phyloP scores from a whole-genome alignment of 768 basidiomycete species.

The Lanmaoa pseudosensibilis region DNA sequence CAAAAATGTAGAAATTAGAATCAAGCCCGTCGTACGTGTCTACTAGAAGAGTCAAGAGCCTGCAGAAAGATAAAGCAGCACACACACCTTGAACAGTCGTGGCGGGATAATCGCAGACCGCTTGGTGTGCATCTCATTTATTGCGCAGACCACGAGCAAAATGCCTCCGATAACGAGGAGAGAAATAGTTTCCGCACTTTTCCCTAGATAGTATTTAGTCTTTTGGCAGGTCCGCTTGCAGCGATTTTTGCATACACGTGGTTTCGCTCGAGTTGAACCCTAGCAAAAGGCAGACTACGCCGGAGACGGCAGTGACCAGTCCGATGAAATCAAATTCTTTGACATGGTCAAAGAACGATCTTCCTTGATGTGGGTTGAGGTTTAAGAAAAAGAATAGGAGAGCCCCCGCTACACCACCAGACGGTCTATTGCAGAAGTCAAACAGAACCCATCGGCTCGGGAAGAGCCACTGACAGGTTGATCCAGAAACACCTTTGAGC shows the following conservation, averaged over 20 bases:
- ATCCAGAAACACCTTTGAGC: conserved; percentile 37
- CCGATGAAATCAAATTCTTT: conserved; percentile 42
- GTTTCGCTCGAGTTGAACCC: conserved; percentile 39
- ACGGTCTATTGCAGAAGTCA: conserved; percentile 29
- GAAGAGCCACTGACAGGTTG: conserved; percentile 29
- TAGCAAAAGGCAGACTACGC: conserved; percentile 39
- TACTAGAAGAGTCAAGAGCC: conserved; percentile 9
- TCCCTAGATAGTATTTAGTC: conserved; percentile 25
- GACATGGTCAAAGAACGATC: conserved; percentile 32
- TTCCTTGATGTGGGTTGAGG: conserved; percentile 35
- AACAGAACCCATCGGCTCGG: background rate
- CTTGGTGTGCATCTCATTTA: conserved; percentile 38
- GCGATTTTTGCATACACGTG: conserved; percentile 24
- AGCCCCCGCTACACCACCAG: conserved; percentile 34
- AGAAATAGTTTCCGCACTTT: conserved; percentile 34
- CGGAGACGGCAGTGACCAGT: conserved; percentile 34
- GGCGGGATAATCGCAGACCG: conserved; percentile 41
- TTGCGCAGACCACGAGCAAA: conserved; percentile 29
- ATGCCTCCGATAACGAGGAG: conserved; percentile 37
- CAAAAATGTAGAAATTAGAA: conserved; percentile 35
- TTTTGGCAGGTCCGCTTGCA: background rate
- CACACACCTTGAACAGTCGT: conserved; percentile 36
- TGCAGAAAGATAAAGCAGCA: background rate
- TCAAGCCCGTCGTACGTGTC: conserved; percentile 39
- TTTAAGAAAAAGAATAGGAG: conserved; percentile 37